These are phyloP conservation scores for Spatholobus suberectus DNA, from an alignment of 306 rosid species.

Conservation along the genomic window DNA sequence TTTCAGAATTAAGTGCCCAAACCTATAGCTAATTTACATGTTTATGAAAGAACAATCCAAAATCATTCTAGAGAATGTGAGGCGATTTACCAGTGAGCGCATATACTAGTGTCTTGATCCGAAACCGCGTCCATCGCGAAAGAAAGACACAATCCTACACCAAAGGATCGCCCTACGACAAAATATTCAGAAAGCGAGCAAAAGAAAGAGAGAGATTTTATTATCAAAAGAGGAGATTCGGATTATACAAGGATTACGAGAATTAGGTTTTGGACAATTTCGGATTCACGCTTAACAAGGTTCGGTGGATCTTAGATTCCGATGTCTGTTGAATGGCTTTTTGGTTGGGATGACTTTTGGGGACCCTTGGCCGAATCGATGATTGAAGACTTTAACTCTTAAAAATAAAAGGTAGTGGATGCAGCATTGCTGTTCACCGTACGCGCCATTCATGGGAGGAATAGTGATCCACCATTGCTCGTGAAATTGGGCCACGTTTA, in stretches of 20 bases:
- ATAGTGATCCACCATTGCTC: background rate
- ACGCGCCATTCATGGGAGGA: background rate
- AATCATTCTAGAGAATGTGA: background rate
- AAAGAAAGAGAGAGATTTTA: background rate
- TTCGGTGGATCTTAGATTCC: conserved; percentile 24
- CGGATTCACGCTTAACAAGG: background rate
- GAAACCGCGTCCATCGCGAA: conserved; percentile 67
- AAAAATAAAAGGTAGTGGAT: background rate
- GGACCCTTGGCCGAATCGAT: background rate
- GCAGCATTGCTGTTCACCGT: background rate
- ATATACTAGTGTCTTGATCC: conserved; percentile 61
- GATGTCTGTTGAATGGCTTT: background rate
- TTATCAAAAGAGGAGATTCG: background rate
- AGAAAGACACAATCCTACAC: background rate
- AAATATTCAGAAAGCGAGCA: conserved; percentile 10
- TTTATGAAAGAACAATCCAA: background rate
- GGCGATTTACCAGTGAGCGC: conserved; percentile 80
- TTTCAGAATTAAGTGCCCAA: background rate
- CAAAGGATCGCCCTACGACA: conserved; percentile 13
- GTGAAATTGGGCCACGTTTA: background rate
- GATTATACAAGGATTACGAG: conserved; percentile 13
- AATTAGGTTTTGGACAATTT: background rate
- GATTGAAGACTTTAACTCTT: background rate
- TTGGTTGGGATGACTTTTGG: conserved; percentile 29
- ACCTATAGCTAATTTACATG: background rate